A percentile compares a stretch with the other conserved stretches of the same genome.
phyloP scores from a whole-genome alignment of 768 basidiomycete species.

The Suillus weaverae region DNA sequence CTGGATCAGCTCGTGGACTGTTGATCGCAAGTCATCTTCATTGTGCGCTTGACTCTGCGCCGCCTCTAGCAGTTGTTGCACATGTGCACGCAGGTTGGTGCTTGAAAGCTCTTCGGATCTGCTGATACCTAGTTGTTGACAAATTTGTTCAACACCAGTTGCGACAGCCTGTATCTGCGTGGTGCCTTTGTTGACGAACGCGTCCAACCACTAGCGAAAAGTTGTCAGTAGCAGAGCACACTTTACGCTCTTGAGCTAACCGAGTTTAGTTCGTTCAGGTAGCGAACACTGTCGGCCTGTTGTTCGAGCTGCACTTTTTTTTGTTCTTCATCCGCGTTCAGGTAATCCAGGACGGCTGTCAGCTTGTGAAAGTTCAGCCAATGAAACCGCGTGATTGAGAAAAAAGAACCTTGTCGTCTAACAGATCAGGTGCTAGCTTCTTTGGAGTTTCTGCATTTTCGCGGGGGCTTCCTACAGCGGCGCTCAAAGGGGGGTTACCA shows the following conservation, averaged over 20 bases:
- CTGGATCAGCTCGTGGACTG: constrained; percentile 38
- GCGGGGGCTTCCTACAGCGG: not conserved
- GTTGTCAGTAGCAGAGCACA: not conserved
- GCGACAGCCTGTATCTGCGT: constrained; percentile 67
- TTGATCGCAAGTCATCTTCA: constrained; percentile 31
- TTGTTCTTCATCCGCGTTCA: constrained; percentile 49
- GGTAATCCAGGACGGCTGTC: constrained; percentile 45
- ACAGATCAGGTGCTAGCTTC: constrained; percentile 9
- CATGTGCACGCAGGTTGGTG: constrained; percentile 19
- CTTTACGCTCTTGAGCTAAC: constrained; percentile 38
- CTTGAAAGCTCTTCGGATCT: constrained; percentile 19
- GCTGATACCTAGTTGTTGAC: constrained; percentile 48
- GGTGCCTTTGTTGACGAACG: constrained; percentile 76
- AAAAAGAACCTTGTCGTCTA: constrained; percentile 21
- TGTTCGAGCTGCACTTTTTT: constrained; percentile 55
- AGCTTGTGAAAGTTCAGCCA: constrained; percentile 28
- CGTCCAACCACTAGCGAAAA: constrained; percentile 69
- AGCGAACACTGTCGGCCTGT: constrained; percentile 73
- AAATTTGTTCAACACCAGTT: constrained; percentile 59
- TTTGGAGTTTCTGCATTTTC: constrained; percentile 4
- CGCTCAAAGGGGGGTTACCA: not conserved
- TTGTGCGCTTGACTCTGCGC: constrained; percentile 33
- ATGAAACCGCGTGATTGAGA: not conserved
- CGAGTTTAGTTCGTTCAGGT: constrained; percentile 74
- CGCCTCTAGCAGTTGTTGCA: constrained; percentile 36